Percentiles rank a stretch among this genome's conserved stretches.
phyloP scores from a whole-genome alignment of 129 eudicot species.

The sunflower (Helianthus annuus) region DNA sequence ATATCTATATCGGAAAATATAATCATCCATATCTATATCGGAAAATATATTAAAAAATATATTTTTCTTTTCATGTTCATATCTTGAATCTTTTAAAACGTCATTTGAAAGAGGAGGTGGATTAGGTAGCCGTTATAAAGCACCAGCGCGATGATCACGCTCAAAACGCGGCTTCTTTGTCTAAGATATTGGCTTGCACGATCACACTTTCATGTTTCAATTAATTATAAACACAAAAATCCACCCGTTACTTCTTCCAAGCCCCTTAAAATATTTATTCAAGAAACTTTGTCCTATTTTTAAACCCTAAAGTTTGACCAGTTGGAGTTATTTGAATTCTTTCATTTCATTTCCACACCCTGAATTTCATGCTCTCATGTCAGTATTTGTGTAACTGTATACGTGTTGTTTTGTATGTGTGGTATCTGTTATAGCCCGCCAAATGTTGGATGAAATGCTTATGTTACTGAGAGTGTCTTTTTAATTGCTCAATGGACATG shows the following conservation, averaged over 20 bases:
- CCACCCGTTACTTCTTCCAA: neutral
- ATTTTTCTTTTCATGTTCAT: neutral
- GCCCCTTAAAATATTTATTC: neutral
- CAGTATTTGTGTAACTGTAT: neutral
- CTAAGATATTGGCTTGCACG: constrained; percentile 29
- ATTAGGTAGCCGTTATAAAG: constrained; percentile 18
- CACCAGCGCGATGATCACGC: constrained; percentile 12
- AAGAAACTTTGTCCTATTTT: neutral
- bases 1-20: too few relatives aligned
- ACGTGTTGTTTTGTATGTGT: neutral
- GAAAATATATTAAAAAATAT: too few relatives aligned
- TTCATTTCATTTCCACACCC: neutral
- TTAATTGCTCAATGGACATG: constrained; percentile 6
- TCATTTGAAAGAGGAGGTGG: neutral
- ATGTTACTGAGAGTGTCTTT: neutral
- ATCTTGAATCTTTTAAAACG: neutral
- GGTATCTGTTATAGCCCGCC: neutral
- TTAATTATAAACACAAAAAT: neutral
- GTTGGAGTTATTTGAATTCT: constrained; percentile 6
- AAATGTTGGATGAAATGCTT: constrained; percentile 5
- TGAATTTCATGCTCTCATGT: neutral
- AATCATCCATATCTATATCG: too few relatives aligned
- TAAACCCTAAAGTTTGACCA: constrained; percentile 10
- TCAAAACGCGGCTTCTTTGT: constrained; percentile 21
- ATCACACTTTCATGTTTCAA: constrained; percentile 4